A percentile compares a stretch with the other conserved stretches of the same genome.
Evolutionary conservation across 768 basidiomycete species (phyloP).

Genomic region (Tylopilus plumbeoviolaceoides): DNA sequence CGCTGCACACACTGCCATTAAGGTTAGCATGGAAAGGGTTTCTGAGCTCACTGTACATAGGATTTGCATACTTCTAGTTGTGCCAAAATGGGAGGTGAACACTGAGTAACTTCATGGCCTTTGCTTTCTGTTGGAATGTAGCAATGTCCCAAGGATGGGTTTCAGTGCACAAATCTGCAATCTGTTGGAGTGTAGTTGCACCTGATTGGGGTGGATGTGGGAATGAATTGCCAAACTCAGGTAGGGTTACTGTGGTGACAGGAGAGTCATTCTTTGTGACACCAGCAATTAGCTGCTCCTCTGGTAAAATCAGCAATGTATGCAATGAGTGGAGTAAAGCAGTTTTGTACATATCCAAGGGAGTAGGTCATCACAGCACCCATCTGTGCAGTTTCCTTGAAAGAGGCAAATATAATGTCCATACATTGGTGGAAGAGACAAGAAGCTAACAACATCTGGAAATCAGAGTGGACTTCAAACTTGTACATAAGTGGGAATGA

Average conservation of each 20-base stretch:
- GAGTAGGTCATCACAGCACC: constrained; percentile 10
- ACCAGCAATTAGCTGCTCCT: constrained; percentile 4
- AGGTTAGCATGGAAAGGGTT: too few species aligned
- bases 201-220: too few species aligned
- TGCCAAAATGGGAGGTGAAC: not conserved
- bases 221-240: not conserved
- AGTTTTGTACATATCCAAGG: not conserved
- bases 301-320: not conserved
- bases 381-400: too few species aligned
- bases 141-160: constrained; percentile 25
- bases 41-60: too few species aligned
- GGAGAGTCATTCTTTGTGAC: not conserved
- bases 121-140: constrained; percentile 12
- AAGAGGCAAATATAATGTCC: too few species aligned
- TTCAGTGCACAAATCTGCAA: fast-evolving
- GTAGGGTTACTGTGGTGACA: not conserved
- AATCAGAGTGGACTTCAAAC: too few species aligned
- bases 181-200: not conserved
- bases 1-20: too few species aligned
- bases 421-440: too few species aligned
- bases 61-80: not conserved
- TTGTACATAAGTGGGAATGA: too few species aligned
- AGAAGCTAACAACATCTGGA: too few species aligned
- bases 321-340: not conserved
- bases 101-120: not conserved